Evolutionary conservation across 495 filamentous ascomycete species (phyloP).

Genomic region (Neurospora tetraspora): DNA sequence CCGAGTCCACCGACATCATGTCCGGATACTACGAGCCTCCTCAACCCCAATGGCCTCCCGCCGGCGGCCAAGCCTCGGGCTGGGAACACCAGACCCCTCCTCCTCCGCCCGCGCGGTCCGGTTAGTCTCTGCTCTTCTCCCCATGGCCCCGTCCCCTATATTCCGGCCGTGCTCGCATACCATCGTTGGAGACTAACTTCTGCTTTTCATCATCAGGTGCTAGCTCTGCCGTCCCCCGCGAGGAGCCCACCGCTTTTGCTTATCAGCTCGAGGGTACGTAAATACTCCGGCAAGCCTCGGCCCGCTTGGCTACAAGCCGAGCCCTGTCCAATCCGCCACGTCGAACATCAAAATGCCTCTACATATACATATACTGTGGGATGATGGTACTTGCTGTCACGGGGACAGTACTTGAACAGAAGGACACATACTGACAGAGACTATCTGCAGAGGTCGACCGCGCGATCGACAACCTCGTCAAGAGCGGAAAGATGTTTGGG

Average conservation of each 20-base stretch:
- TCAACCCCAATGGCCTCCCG: slow-evolving; percentile 63
- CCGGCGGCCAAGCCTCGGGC: slow-evolving; percentile 44
- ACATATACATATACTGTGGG: not conserved
- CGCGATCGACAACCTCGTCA: slow-evolving; percentile 87
- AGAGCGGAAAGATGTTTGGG: slow-evolving; percentile 88
- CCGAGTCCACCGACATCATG: slow-evolving; percentile 42
- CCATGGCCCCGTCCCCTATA: not conserved
- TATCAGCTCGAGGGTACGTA: slow-evolving; percentile 88
- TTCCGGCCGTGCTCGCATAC: slow-evolving; percentile 3
- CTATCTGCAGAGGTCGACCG: slow-evolving; percentile 74
- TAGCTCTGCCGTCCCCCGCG: slow-evolving; percentile 64
- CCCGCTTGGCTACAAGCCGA: not conserved
- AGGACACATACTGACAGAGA: slow-evolving; percentile 10
- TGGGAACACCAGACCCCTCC: slow-evolving; percentile 78
- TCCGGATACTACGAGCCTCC: slow-evolving; percentile 80
- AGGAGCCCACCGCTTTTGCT: slow-evolving; percentile 71
- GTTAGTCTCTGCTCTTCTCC: slow-evolving; percentile 32
- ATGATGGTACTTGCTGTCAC: not conserved
- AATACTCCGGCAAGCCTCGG: not conserved
- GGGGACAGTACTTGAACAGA: not conserved
- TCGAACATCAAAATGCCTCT: not conserved
- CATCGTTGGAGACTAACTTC: slow-evolving; percentile 21
- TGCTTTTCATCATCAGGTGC: slow-evolving; percentile 44
- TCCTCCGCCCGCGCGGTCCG: slow-evolving; percentile 78
- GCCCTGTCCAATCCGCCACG: not conserved